phyloP scores from a whole-genome alignment of 768 basidiomycete species.

The Suillus alpinus region DNA sequence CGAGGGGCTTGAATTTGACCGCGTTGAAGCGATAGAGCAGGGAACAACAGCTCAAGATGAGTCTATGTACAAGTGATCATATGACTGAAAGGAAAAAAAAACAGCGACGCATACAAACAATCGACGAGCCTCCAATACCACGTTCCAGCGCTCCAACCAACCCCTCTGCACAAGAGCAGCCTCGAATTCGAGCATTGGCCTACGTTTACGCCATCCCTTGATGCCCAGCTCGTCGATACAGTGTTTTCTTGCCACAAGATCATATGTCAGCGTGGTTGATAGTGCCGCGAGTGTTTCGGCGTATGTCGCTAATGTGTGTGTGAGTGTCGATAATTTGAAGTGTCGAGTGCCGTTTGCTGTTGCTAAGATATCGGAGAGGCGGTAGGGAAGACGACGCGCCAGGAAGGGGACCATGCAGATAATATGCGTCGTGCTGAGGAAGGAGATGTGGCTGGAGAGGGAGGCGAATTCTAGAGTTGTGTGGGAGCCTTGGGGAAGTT shows the following conservation, averaged over 20 bases:
- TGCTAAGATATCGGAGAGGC: slow-evolving; percentile 37
- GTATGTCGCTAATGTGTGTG: slow-evolving; percentile 39
- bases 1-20: too few species aligned
- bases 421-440: slow-evolving; percentile 36
- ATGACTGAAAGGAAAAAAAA: neutral
- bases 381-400: slow-evolving; percentile 28
- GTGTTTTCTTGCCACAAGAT: slow-evolving; percentile 13
- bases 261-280: slow-evolving; percentile 8
- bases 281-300: slow-evolving; percentile 12
- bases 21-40: neutral
- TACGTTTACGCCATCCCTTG: slow-evolving; percentile 43
- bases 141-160: slow-evolving; percentile 46
- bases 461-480: slow-evolving; percentile 36
- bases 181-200: slow-evolving; percentile 51
- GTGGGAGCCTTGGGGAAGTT: slow-evolving; percentile 12
- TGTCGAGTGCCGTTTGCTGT: slow-evolving; percentile 26
- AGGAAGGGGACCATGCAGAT: slow-evolving; percentile 46
- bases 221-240: slow-evolving; percentile 24
- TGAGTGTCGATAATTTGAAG: slow-evolving; percentile 32
- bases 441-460: too few species aligned
- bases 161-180: slow-evolving; percentile 46
- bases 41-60: neutral
- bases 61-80: neutral
- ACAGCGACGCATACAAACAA: neutral
- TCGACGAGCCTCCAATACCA: slow-evolving; percentile 5